Evolutionary conservation across 1,284 basidiomycete genomes (phyloP).

Genomic region (Cystobasidium pallidum): DNA sequence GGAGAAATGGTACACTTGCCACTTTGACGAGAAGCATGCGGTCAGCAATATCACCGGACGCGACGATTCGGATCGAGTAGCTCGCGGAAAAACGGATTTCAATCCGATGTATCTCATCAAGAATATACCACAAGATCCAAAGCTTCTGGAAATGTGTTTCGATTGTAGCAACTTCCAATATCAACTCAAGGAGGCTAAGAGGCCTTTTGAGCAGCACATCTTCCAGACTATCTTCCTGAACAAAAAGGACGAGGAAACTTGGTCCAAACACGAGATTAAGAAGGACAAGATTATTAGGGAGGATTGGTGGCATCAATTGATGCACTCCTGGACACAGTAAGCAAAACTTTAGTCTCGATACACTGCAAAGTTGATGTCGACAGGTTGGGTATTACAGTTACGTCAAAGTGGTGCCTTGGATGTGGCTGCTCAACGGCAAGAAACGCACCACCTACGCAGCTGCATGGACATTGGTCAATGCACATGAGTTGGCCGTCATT

Average conservation of each 20-base stretch:
- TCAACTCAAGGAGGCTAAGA: conserved; percentile 42
- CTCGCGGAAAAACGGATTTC: conserved; percentile 62
- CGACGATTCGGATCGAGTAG: conserved; percentile 57
- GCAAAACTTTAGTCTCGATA: too few species aligned
- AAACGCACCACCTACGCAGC: conserved; percentile 59
- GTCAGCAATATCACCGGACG: conserved; percentile 57
- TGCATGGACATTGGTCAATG: conserved; percentile 56
- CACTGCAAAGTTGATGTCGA: too few species aligned
- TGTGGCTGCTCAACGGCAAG: conserved; percentile 66
- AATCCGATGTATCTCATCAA: conserved; percentile 65
- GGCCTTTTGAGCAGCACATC: conserved; percentile 60
- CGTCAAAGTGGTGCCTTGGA: conserved; percentile 64
- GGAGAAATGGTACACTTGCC: conserved; percentile 61
- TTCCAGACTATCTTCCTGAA: conserved; percentile 70
- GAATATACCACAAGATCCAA: conserved; percentile 63
- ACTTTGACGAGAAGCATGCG: conserved; percentile 58
- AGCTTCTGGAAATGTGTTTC: conserved; percentile 66
- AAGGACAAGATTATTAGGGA: conserved; percentile 61
- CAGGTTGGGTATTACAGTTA: conserved; percentile 59
- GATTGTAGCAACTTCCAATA: conserved; percentile 42
- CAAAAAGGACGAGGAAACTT: conserved; percentile 60
- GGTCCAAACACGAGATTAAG: conserved; percentile 64
- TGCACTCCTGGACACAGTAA: conserved; percentile 37
- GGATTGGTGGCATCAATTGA: conserved; percentile 57
- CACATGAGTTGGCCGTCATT: conserved; percentile 66